Percentiles rank a stretch among this genome's conserved stretches.
Conservation (phyloP, 2,329 filamentous ascomycete genomes). For the Cryphonectria japonica region DNA sequence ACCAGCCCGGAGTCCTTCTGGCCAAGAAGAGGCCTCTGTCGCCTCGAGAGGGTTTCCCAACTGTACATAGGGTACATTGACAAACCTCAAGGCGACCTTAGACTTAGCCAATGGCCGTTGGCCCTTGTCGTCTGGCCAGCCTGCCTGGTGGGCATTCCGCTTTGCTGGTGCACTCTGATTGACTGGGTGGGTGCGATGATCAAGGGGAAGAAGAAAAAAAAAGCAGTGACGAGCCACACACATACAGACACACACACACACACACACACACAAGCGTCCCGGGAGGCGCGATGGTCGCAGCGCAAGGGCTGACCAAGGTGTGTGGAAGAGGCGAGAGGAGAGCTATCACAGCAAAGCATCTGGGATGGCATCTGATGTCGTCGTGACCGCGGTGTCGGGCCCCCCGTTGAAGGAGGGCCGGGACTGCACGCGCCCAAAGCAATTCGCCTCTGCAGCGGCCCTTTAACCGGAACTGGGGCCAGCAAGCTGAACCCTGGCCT, state of each 20-base stretch:
- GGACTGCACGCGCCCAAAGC: constrained; percentile 19
- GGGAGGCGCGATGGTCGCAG: background rate
- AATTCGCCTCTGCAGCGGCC: constrained; percentile 20
- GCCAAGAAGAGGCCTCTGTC: background rate
- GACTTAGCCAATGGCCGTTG: background rate
- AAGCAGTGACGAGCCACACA: background rate
- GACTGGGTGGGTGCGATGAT: background rate
- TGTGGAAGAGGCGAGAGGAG: background rate
- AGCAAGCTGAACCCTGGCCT: constrained; percentile 6
- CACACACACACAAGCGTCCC: background rate
- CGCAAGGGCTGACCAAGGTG: background rate
- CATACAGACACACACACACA: background rate
- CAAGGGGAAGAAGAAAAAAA: no score
- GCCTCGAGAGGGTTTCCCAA: background rate
- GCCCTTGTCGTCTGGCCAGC: background rate
- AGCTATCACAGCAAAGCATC: background rate
- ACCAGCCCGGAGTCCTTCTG: background rate
- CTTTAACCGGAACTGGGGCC: constrained; percentile 21
- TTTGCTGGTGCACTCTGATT: background rate
- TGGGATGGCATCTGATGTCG: background rate
- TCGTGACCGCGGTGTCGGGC: constrained; percentile 9
- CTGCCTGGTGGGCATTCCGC: background rate
- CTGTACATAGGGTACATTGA: background rate
- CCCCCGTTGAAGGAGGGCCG: constrained; percentile 13
- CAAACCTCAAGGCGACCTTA: background rate